Conservation (phyloP, 495 filamentous ascomycete species). For the Penicillium roqueforti region DNA sequence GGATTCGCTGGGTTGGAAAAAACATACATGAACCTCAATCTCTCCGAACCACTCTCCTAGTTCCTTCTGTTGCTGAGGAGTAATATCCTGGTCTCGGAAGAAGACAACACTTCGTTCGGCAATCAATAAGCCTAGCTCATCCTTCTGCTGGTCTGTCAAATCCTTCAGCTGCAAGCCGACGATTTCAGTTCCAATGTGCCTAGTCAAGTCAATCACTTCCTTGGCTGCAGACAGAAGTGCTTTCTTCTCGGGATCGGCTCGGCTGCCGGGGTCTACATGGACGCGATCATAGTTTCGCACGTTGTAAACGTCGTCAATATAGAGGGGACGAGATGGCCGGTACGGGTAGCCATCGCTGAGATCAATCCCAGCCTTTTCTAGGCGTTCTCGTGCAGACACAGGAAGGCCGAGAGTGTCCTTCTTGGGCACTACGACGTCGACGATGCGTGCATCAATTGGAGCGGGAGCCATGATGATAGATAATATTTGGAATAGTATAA, state of each 20-base stretch:
- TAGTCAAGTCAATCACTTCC: slow-evolving; percentile 61
- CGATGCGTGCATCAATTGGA: slow-evolving; percentile 56
- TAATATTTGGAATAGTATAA: not conserved
- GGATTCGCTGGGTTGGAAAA: not conserved
- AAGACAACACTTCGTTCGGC: slow-evolving; percentile 73
- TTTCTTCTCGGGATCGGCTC: slow-evolving; percentile 65
- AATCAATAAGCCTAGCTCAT: slow-evolving; percentile 68
- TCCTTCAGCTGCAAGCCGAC: slow-evolving; percentile 67
- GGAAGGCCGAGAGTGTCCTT: slow-evolving; percentile 62
- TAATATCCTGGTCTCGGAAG: slow-evolving; percentile 68
- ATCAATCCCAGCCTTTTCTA: slow-evolving; percentile 62
- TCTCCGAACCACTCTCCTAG: slow-evolving; percentile 64
- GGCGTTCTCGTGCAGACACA: slow-evolving; percentile 45
- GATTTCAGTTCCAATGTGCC: slow-evolving; percentile 68
- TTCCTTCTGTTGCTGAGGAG: slow-evolving; percentile 63
- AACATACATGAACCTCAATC: slow-evolving; percentile 61
- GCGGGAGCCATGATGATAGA: slow-evolving; percentile 33
- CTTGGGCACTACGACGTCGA: slow-evolving; percentile 53
- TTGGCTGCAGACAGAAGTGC: slow-evolving; percentile 60
- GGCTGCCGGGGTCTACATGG: slow-evolving; percentile 57
- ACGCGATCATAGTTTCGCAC: slow-evolving; percentile 56
- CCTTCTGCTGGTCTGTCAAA: slow-evolving; percentile 60
- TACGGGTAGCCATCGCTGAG: slow-evolving; percentile 64
- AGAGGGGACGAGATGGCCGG: slow-evolving; percentile 59
- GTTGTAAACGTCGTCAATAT: slow-evolving; percentile 60